These are phyloP conservation scores for Fusarium palustre DNA, from an alignment of 2,329 filamentous ascomycete genomes.

Conservation along the genomic window DNA sequence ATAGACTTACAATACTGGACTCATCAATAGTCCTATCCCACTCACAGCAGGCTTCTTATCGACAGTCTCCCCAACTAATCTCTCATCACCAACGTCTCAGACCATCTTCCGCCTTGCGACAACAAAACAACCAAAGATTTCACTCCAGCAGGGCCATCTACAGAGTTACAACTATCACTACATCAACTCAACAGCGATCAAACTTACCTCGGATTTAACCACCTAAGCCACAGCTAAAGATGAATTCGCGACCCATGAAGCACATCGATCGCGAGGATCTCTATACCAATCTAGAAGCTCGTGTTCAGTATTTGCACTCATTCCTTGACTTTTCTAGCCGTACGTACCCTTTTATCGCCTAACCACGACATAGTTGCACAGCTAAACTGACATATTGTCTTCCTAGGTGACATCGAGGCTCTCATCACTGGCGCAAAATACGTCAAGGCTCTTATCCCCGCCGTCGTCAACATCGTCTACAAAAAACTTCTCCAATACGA, in stretches of 20 bases:
- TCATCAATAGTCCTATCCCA: background rate
- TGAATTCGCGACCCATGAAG: conserved; percentile 56
- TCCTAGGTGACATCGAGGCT: conserved; percentile 76
- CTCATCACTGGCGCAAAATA: conserved; percentile 77
- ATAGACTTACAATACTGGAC: background rate
- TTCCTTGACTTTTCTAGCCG: conserved; percentile 81
- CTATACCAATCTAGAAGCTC: conserved; percentile 76
- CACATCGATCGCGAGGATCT: conserved; percentile 78
- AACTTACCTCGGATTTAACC: no score
- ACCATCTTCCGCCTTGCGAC: background rate
- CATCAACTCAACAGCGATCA: background rate
- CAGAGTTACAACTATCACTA: background rate
- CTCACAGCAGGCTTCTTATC: background rate
- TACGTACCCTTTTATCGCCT: conserved; percentile 55
- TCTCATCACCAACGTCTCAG: background rate
- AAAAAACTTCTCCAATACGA: conserved; percentile 84
- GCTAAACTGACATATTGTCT: conserved; percentile 16
- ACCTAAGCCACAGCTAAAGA: conserved; percentile 32
- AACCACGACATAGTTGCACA: background rate
- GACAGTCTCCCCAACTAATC: background rate
- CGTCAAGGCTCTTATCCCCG: conserved; percentile 83
- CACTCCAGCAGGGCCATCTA: background rate
- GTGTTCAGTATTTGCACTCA: conserved; percentile 78
- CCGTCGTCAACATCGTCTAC: conserved; percentile 87
- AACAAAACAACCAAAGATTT: background rate